Evolutionary conservation across 805 yeast species (phyloP).

Genomic region (Aciculoconidium aculeatum): DNA sequence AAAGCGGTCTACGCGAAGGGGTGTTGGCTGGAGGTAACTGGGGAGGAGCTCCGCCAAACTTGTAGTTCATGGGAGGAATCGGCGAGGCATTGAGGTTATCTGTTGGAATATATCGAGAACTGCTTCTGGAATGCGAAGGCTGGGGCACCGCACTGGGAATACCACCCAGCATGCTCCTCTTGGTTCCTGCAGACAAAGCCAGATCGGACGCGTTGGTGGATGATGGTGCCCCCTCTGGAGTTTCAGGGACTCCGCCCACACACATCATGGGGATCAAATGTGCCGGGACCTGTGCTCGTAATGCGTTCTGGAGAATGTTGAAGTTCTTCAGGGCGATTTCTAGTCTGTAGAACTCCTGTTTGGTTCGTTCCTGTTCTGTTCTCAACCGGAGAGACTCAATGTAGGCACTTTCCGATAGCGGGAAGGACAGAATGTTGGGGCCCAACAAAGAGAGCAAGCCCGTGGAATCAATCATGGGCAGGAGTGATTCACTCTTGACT

Average conservation of each 20-base stretch:
- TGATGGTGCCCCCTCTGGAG: conserved; percentile 7
- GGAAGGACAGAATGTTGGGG: conserved; percentile 45
- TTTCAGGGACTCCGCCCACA: conserved; percentile 20
- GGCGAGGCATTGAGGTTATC: conserved; percentile 23
- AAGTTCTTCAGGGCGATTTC: conserved; percentile 58
- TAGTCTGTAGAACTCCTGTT: conserved; percentile 67
- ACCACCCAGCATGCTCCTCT: too few species aligned
- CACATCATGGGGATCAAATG: conserved; percentile 58
- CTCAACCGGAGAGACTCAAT: conserved; percentile 53
- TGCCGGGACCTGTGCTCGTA: conserved; percentile 58
- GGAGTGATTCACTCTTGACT: too few species aligned
- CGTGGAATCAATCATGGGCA: conserved; percentile 7
- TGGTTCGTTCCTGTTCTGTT: conserved; percentile 73
- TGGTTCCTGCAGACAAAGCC: too few species aligned
- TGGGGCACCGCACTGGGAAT: conserved; percentile 4
- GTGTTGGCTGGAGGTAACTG: conserved; percentile 5
- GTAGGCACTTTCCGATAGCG: conserved; percentile 52
- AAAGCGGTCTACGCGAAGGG: conserved; percentile 37
- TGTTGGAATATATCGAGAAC: conserved; percentile 5
- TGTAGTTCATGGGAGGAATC: conserved; percentile 29
- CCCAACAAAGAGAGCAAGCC: conserved; percentile 43
- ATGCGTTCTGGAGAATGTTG: conserved; percentile 57
- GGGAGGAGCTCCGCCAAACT: conserved; percentile 29
- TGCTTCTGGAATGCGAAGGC: conserved; percentile 5
- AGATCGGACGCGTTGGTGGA: conserved; percentile 1